Conservation (phyloP, 2,329 filamentous ascomycete species). For the Thielaviopsis musarum region DNA sequence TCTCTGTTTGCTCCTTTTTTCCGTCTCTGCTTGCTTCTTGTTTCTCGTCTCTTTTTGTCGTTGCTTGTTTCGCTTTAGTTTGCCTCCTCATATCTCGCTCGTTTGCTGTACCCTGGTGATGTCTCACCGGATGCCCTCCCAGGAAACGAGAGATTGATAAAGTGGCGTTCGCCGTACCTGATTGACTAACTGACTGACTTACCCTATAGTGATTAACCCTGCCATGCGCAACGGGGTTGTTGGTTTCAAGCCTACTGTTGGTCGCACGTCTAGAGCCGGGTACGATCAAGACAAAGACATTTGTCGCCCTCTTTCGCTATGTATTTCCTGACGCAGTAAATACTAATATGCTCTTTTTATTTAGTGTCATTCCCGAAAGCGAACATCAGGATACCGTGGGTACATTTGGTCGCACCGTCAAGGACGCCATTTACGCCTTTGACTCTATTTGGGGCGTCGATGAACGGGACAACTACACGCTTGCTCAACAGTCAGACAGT, state of each 20-base stretch:
- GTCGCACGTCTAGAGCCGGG: conserved; percentile 45
- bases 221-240: conserved; percentile 52
- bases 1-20: background rate
- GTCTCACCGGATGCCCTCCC: background rate
- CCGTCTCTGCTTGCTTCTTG: no score
- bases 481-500: conserved; percentile 35
- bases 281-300: conserved; percentile 2
- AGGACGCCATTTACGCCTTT: conserved; percentile 49
- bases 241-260: conserved; percentile 62
- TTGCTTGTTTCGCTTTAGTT: no score
- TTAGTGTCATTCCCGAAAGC: conserved; percentile 44
- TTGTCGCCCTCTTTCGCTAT: background rate
- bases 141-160: background rate
- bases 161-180: background rate
- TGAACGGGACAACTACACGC: conserved; percentile 46
- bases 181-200: background rate
- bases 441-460: conserved; percentile 54
- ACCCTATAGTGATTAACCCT: conserved; percentile 45
- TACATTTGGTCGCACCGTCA: conserved; percentile 47
- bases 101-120: background rate
- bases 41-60: background rate
- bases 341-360: background rate
- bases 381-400: conserved; percentile 55
- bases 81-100: no score
- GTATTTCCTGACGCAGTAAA: background rate